Evolutionary conservation across 208 protist species (phyloP), one percentile per base, ranked within the genome.

Genomic region (Acanthamoeba divionensis): DNA sequence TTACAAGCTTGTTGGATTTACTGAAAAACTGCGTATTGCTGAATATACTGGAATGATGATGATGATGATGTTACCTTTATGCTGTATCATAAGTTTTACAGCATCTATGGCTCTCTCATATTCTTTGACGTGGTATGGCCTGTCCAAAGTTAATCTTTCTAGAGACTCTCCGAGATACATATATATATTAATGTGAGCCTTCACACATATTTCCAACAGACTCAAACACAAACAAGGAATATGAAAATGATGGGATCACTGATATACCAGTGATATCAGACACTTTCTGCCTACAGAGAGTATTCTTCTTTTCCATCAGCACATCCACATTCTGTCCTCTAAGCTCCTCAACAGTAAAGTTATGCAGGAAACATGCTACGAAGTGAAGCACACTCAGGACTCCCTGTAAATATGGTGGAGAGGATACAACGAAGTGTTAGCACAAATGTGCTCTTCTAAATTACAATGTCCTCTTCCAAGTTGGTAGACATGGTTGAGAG

Each of bases 351-450:
- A 52, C 38, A 38, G 71, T 62, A 45, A 80, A 57, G 18, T 80
- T 38, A 6, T 52, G 71, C 26, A 80, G 31, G 9, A 80, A 60
- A 52, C 41, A 80, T n/a, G 71, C 52, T 21, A 80, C 71, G 13
- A 80, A 80, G 71, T 80, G 71, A 15, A 80, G 71, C 71, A 80
- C 47, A 52, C 71, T 80, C 71, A 80, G 26, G 24, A 80, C 71
- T 13, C 71, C 69, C 55, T 2, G 18, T 7, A 6, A 21, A 50
- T n/a, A 13, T 24, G 38, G 67, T 5, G 67, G 5, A 24, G 29
- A 4, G 7, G 18, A 1, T 4, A 45, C 31, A n/a, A 29, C 18
- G 0, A 45, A 38, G 13, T n/a, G 21, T 31, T 18, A 7, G n/a
- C 18, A 60, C 0, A 2, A 26, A 0, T 0, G 7, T 48, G 2